Evolutionary conservation across 2,329 filamentous ascomycete species (phyloP), one percentile per base, ranked within the genome.

Genomic region (Penicillium sp.): DNA sequence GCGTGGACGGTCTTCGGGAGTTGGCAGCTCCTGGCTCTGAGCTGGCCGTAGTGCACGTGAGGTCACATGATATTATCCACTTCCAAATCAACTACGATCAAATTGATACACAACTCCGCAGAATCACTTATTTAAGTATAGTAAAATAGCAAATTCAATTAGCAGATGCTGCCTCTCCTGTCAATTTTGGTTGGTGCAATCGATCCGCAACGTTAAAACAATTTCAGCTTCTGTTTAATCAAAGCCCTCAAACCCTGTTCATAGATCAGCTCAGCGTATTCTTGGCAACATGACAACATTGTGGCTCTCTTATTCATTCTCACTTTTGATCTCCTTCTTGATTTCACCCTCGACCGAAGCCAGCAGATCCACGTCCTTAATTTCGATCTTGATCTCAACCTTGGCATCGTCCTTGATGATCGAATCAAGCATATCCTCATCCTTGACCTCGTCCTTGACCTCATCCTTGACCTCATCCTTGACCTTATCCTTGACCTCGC

Each of bases 11-110:
- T 29, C 11, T 16, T 35, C 33, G 22, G 48, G 48, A 39, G 48
- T 37, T 42, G 48, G 21, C 33, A 50, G 33, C 48, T 50, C 48
- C 48, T 50, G 47, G 49, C 16, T 47, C 54, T 52, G 45, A 56
- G 49, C 54, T 56, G 54, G 61, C 53, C 59, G 63, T 22, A 21
- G 0, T 9, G 3, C 67, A 67, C 65, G 62, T 69, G 67, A 64
- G 39, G 37, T 50, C 55, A 60, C 51, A 51, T 60, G 58, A 19
- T 42, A 13, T 14, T 2, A n/a, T 42, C 33, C 33, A 24, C 29
- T 11, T 14, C 14, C 31, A 33, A 31, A 33, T 33, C 5, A 4
- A 33, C 13, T 6, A 16, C 31, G 26, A 26, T 26, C 8, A 26
- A 7, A 26, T 8, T 26, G 26, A 26, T 2, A 26, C 8, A 1